Evolutionary conservation across 2,329 filamentous ascomycete species (phyloP).

Genomic region (Aquanectria penicillioides): DNA sequence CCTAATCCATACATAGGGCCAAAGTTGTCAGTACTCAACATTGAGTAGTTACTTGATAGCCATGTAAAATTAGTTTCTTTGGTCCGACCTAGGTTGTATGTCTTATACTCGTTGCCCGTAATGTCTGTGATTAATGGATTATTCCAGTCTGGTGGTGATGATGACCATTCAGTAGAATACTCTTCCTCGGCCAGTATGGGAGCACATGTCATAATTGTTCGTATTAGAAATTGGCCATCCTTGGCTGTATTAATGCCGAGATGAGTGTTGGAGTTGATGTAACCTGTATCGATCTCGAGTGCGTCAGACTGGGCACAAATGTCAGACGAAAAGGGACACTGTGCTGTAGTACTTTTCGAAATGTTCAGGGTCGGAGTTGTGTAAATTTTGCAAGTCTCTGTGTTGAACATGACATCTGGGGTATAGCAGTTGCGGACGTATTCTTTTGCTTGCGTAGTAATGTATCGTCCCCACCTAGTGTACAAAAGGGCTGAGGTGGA

Average conservation of each 20-base stretch:
- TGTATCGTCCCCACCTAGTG: neutral
- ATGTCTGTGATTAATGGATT: neutral
- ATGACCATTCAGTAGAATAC: neutral
- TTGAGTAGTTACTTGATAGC: neutral
- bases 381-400: neutral
- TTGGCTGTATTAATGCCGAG: neutral
- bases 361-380: neutral
- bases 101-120: neutral
- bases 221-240: neutral
- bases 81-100: neutral
- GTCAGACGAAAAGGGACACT: neutral
- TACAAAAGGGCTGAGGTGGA: neutral
- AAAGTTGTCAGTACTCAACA: neutral
- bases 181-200: neutral
- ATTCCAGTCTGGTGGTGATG: neutral
- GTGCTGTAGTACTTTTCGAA: neutral
- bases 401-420: neutral
- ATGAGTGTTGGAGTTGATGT: neutral
- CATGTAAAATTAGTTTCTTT: neutral
- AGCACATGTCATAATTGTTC: neutral
- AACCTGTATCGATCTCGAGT: neutral
- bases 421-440: neutral
- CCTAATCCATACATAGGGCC: neutral
- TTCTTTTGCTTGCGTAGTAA: neutral
- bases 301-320: neutral